These are phyloP conservation scores for Dipteronia dyeriana DNA, from an alignment of 345 rosid species.

Conservation along the genomic window DNA sequence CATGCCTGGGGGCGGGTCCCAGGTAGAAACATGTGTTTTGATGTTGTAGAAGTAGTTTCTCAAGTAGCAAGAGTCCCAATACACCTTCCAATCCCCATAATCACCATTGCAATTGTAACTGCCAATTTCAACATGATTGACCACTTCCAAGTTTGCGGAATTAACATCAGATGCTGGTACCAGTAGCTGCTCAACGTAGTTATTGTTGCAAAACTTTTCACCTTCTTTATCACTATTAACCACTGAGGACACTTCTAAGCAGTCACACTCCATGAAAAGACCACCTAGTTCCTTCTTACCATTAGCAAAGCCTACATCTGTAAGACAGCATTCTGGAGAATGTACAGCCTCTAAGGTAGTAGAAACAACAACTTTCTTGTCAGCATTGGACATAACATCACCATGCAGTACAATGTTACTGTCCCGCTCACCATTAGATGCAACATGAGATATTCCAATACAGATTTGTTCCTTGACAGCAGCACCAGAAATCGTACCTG, in stretches of 20 bases:
- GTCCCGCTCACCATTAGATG: conserved; percentile 18
- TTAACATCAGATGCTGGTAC: conserved; percentile 21
- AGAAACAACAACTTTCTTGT: conserved; percentile 19
- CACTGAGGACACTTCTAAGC: conserved; percentile 20
- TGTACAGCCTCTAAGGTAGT: conserved; percentile 28
- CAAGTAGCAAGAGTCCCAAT: conserved; percentile 73
- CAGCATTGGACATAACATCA: conserved; percentile 26
- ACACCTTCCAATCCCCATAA: conserved; percentile 66
- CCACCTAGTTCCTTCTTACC: conserved; percentile 30
- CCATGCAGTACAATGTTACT: conserved; percentile 8
- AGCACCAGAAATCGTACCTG: conserved; percentile 20
- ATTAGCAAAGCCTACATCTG: conserved; percentile 22
- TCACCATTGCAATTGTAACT: conserved; percentile 23
- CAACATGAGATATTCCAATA: conserved; percentile 20
- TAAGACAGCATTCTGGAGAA: conserved; percentile 26
- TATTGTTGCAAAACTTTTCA: conserved; percentile 20
- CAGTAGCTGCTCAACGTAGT: conserved; percentile 21
- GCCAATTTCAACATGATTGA: conserved; percentile 23
- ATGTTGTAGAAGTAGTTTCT: conserved; percentile 65
- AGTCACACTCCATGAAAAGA: conserved; percentile 22
- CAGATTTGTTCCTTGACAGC: conserved; percentile 14
- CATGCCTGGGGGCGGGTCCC: conserved; percentile 75
- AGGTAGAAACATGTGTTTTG: conserved; percentile 64
- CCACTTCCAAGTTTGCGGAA: conserved; percentile 29
- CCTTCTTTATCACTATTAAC: conserved; percentile 19